Percentiles rank a stretch among this genome's conserved stretches.
phyloP scores from a whole-genome alignment of 73 alveolate genomes.

The Stentor roeselii region DNA sequence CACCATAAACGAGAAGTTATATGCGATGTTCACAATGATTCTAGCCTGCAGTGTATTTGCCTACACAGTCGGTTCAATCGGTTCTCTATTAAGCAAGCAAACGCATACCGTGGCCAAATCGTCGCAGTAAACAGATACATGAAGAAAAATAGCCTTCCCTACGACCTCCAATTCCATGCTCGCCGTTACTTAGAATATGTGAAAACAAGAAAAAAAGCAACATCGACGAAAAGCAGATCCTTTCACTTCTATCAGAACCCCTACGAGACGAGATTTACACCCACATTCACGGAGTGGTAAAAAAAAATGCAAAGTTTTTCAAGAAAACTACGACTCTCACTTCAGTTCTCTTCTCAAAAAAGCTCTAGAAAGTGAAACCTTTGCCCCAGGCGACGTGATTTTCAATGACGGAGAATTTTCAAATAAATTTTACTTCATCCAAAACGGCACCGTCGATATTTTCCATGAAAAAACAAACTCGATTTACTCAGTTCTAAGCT shows the following conservation, averaged over 20 bases:
- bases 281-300: conserved; percentile 23
- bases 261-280: conserved; percentile 23
- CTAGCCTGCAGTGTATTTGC: conserved; percentile 78
- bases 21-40: conserved; percentile 57
- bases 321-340: conserved; percentile 24
- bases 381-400: conserved; percentile 47
- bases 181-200: conserved; percentile 55
- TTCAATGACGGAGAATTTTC: conserved; percentile 47
- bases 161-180: conserved; percentile 43
- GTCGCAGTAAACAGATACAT: conserved; percentile 47
- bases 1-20: conserved; percentile 44
- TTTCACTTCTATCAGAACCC: conserved; percentile 9
- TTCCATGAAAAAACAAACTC: conserved; percentile 43
- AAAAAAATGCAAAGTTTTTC: background rate
- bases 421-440: conserved; percentile 42
- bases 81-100: conserved; percentile 48
- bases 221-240: conserved; percentile 27
- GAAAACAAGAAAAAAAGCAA: conserved; percentile 34
- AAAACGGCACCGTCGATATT: conserved; percentile 46
- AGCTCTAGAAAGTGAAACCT: conserved; percentile 30
- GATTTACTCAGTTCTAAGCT: conserved; percentile 31
- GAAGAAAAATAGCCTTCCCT: conserved; percentile 49
- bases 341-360: conserved; percentile 17
- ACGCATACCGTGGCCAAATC: conserved; percentile 35
- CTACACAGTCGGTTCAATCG: conserved; percentile 67